A percentile compares a stretch with the other conserved stretches of the same genome.
Conservation (phyloP, 1,284 basidiomycete genomes). For the Trichosporon faecale region DNA sequence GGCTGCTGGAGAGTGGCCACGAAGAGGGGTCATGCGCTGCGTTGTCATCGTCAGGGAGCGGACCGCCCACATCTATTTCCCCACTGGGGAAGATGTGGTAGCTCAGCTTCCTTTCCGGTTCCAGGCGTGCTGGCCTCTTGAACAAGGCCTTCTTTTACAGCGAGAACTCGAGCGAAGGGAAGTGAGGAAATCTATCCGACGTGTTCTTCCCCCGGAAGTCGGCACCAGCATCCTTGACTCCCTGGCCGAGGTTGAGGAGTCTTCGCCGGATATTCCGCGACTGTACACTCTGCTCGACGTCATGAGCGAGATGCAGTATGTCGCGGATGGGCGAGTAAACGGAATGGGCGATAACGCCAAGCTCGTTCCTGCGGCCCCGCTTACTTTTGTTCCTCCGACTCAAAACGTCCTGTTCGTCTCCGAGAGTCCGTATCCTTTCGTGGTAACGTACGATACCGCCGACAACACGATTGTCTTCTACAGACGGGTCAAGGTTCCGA, state of each 20-base stretch:
- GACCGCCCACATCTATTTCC: constrained; percentile 68
- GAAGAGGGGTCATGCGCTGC: constrained; percentile 51
- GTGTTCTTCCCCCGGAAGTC: neutral
- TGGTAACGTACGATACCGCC: constrained; percentile 34
- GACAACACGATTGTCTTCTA: constrained; percentile 40
- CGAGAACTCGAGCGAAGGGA: constrained; percentile 55
- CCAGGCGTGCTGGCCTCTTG: constrained; percentile 69
- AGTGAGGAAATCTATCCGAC: neutral
- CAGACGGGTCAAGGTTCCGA: constrained; percentile 25
- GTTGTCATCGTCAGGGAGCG: constrained; percentile 75
- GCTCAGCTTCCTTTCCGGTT: constrained; percentile 80
- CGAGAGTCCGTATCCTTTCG: constrained; percentile 35
- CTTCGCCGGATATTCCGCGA: constrained; percentile 65
- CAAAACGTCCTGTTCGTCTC: constrained; percentile 30
- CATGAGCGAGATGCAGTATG: constrained; percentile 9
- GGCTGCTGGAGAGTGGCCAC: neutral
- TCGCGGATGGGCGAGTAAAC: neutral
- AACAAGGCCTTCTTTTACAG: constrained; percentile 58
- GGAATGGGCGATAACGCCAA: neutral
- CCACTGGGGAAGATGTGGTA: constrained; percentile 70
- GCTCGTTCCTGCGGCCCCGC: constrained; percentile 5
- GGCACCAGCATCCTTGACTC: constrained; percentile 53
- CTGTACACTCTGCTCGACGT: constrained; percentile 62
- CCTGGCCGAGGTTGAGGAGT: constrained; percentile 59
- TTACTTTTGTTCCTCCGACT: neutral